Evolutionary conservation across 306 rosid species (phyloP), one percentile per base, ranked within the genome.

Genomic region (Citrullus amarus): DNA sequence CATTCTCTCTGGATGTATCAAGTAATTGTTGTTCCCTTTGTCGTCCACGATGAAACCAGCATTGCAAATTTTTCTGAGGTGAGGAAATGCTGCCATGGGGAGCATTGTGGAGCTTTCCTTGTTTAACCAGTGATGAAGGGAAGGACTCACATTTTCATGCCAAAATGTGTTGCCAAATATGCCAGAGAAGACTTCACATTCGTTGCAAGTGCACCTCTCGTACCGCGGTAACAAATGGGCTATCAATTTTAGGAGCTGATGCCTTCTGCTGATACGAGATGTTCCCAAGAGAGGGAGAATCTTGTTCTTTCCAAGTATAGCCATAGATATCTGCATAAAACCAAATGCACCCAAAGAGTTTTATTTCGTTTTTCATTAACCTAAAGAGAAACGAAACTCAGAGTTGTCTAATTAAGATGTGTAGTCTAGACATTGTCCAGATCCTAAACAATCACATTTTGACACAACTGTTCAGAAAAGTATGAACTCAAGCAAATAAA

Each of bases 1-100:
- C 86, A 80, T 84, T 80, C 81, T 84, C 74, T 80, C 84, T 20
- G 77, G 84, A 55, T 80, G 82, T 75, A 60, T 80, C 80, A 84
- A 46, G 62, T 84, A 84, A 9, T 56, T 36, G 79, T 77, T 77
- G 71, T 75, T 76, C 10, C 86, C 83, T 6, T 72, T 43, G 56
- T 67, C 56, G 57, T 83, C 83, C 5, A 83, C 76, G 12, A 83
- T 70, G 50, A 76, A 77, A 77, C 83, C 83, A 2, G 71, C 39
- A 12, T 80, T 83, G 79, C 83, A 83, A 15, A 83, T 70, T 74
- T 43, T 68, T 60, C 83, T 60, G 43, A 83, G 81, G 79, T 83
- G 86, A 73, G 81, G 77, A 70, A 83, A 80, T 32, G 71, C 75
- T n/a, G 83, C 81, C 83, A 83, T 80, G 3, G 86, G 86, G 56